These are phyloP conservation scores for Moniliophthora roreri DNA, from an alignment of 1,284 basidiomycete species.

Conservation along the genomic window DNA sequence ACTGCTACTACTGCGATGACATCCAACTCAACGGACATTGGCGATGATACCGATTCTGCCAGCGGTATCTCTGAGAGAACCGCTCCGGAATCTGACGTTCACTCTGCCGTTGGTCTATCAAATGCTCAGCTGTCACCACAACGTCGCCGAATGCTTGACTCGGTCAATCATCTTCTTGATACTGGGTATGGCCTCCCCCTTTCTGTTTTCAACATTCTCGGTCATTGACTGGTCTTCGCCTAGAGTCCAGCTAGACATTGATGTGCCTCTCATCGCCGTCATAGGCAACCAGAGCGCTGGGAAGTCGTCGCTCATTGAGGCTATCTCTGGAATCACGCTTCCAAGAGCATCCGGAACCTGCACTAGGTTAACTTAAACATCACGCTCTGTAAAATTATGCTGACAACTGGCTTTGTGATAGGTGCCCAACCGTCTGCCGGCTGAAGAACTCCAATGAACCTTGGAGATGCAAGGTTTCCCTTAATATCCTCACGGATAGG, in stretches of 20 bases:
- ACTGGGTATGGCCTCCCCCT: slow-evolving; percentile 49
- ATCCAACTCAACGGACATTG: too few species aligned
- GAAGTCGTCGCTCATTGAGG: slow-evolving; percentile 74
- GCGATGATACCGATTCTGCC: too few species aligned
- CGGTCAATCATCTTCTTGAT: slow-evolving; percentile 52
- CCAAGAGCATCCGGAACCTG: slow-evolving; percentile 61
- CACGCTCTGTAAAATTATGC: not conserved
- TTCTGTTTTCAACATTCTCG: slow-evolving; percentile 1
- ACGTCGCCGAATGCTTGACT: slow-evolving; percentile 46
- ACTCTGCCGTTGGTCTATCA: slow-evolving; percentile 41
- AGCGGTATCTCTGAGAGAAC: too few species aligned
- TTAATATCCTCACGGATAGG: slow-evolving; percentile 51
- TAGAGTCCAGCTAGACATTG: slow-evolving; percentile 64
- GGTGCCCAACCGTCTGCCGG: slow-evolving; percentile 73
- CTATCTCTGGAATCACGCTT: slow-evolving; percentile 63
- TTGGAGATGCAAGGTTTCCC: slow-evolving; percentile 64
- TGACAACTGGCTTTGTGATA: slow-evolving; percentile 23
- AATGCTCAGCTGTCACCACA: slow-evolving; percentile 34
- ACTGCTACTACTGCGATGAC: too few species aligned
- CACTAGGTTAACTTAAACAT: slow-evolving; percentile 47
- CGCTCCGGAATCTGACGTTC: too few species aligned
- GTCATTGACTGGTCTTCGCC: not conserved
- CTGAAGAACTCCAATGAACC: slow-evolving; percentile 41
- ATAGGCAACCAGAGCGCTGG: slow-evolving; percentile 69
- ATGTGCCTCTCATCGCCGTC: slow-evolving; percentile 64